phyloP scores from a whole-genome alignment of 805 yeast genomes.

The Kuraishia molischiana region DNA sequence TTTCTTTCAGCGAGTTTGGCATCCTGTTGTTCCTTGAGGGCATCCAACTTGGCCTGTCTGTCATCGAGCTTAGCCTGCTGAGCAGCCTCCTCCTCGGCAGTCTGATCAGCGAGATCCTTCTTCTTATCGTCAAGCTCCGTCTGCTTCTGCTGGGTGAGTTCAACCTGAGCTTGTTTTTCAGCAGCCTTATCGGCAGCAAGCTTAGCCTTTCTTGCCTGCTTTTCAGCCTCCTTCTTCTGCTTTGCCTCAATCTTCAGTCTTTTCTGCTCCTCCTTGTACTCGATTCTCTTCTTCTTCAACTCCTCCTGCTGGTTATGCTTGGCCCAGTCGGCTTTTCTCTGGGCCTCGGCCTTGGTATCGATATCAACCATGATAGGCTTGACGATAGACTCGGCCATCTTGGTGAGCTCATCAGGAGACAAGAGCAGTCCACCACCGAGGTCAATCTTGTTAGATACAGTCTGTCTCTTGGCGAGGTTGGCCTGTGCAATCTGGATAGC shows the following conservation, averaged over 20 bases:
- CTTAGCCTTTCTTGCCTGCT: constrained; percentile 30
- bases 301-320: constrained; percentile 28
- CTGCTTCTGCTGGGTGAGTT: constrained; percentile 26
- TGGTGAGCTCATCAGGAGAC: constrained; percentile 65
- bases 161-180: constrained; percentile 33
- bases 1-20: constrained; percentile 34
- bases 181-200: constrained; percentile 38
- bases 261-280: constrained; percentile 24
- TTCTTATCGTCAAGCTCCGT: constrained; percentile 33
- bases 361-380: constrained; percentile 76
- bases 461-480: constrained; percentile 46
- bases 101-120: constrained; percentile 28
- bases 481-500: constrained; percentile 75
- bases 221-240: constrained; percentile 19
- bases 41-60: constrained; percentile 33
- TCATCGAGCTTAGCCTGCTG: constrained; percentile 29
- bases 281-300: constrained; percentile 26
- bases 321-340: constrained; percentile 46
- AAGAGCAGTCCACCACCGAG: constrained; percentile 85
- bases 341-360: constrained; percentile 55
- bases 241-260: constrained; percentile 26
- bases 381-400: constrained; percentile 71
- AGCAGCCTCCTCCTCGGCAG: constrained; percentile 26
- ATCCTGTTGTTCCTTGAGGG: constrained; percentile 31
- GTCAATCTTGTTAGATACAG: constrained; percentile 46